Base-by-base conservation (phyloP, 306 rosid genomes). In the Sicyos edulis region DNA sequence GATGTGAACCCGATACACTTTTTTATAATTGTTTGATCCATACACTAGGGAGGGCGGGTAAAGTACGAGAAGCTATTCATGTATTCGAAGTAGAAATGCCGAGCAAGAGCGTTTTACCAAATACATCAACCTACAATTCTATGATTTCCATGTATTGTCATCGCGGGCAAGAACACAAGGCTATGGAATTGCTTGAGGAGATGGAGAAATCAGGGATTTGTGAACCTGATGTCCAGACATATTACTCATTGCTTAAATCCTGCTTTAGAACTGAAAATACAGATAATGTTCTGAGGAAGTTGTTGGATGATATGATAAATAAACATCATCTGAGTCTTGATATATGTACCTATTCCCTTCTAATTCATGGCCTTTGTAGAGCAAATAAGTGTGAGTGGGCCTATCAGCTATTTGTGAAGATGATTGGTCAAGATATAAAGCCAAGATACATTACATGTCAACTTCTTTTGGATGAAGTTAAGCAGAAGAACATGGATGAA, bases 291-390 rank as follows among this genome's bases (percentile, higher is more conserved):
- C 70, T 86, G 77, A 80, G 69, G 42, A 83, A 82, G 64, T 78
- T 92, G 74, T 78, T 85, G 87, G 77, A 83, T 80, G 89, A 86
- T 59, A 88, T 92, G 96, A 80, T 82, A 40, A 78, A 79, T 42
- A 87, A 80, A 76, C 89, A 87, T 74, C 84, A 83, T 80, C 80
- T 92, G 32, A 85, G 96, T 77, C 91, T 90, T 51, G 96, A 90
- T 82, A 69, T 90, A 70, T 86, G 91, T 44, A 82, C 92, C 40
- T 92, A 92, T 75, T 77, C 88, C 19, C 82, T 92, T 71, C 50
- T 92, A 51, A 83, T 92, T 83, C 98, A 92, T 14, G 93, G 96
- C 29, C 86, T 92, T 17, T 90, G 96, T 73, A 80, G 91, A 78
- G 85, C 84, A 54, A 80, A 82, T 76, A 84, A 75, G 82, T 90